phyloP scores from a whole-genome alignment of 495 filamentous ascomycete species.

The Neurospora intermedia region DNA sequence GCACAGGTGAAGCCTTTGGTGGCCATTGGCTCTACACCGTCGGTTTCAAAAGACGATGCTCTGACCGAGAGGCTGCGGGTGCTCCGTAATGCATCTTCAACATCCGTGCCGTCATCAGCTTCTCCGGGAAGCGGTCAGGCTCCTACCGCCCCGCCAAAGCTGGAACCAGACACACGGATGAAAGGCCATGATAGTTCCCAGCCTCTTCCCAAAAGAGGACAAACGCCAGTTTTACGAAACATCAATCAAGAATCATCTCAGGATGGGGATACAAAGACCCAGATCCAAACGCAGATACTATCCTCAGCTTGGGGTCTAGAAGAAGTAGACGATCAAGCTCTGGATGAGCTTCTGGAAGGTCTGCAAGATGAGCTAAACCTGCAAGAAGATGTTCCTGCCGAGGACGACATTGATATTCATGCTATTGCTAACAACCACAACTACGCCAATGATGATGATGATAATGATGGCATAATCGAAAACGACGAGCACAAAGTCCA shows the following conservation, averaged over 20 bases:
- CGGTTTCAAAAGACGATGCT: slow-evolving; percentile 32
- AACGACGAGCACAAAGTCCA: slow-evolving; percentile 20
- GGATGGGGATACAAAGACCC: not conserved
- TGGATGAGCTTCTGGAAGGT: slow-evolving; percentile 28
- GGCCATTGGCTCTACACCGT: slow-evolving; percentile 6
- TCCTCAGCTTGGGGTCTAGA: slow-evolving; percentile 6
- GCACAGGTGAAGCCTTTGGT: not conserved
- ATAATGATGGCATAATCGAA: not conserved
- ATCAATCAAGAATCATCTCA: slow-evolving; percentile 2
- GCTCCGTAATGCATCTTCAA: slow-evolving; percentile 20
- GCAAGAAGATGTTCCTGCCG: slow-evolving; percentile 4
- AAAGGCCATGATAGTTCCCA: not conserved
- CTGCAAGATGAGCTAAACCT: slow-evolving; percentile 13
- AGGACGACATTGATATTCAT: not conserved
- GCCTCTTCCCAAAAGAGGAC: not conserved
- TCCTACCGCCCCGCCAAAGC: not conserved
- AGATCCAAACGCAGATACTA: not conserved
- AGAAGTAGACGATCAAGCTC: slow-evolving; percentile 22
- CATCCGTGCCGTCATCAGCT: slow-evolving; percentile 1
- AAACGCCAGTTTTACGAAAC: not conserved
- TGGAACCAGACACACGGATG: not conserved
- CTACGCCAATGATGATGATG: not conserved
- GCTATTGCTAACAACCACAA: not conserved
- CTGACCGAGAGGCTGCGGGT: slow-evolving; percentile 31
- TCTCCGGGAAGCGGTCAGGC: not conserved